Evolutionary conservation across 1,284 basidiomycete species (phyloP), one percentile per base, ranked within the genome.

Genomic region (Calocybe gambosa): DNA sequence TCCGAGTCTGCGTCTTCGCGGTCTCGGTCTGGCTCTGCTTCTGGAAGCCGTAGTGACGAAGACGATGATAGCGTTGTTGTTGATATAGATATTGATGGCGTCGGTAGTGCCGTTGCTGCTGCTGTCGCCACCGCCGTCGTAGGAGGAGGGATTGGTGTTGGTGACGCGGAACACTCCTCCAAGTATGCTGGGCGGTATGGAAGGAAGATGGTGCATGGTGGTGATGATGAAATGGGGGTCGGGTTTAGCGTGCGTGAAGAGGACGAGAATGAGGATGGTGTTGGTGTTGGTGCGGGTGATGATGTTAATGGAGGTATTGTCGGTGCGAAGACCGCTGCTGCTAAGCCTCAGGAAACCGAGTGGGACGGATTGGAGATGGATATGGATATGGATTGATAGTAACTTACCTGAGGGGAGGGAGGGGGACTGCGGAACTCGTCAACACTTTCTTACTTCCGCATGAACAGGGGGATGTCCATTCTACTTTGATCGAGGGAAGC

Each of bases 341-440:
- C 21, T 23, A 23, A 29, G 45, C 62, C 62, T 52, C 66, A 65
- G 48, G 68, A 71, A 55, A 66, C 70, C 44, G 65, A 67, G 53
- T 82, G 80, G 79, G 75, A 80, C 45, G 80, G 75, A 5, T 74
- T 80, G 74, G 78, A 82, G 42, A 78, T 82, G 73, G 80, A 81
- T 28, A 77, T 81, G 74, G 79, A 80, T 55, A 72, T 74, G 70
- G 71, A 71, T 60, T 70, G 55, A 68, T 29, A 9, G 9, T 23
- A 7, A 23, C 21, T 23, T 3, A 23, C 21, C 21, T 23, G 21
- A 23, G 21, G n/a, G 7, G 21, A 23, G 21, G 21, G 4, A 23
- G 21, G 21, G 7, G 7, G 4, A 23, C 21, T 7, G 7, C 21
- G 3, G 7, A 3, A 23, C 7, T 3, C 21, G 3, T 23, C 21